phyloP scores from a whole-genome alignment of 1,284 basidiomycete species.

The Cryptococcus sp. region DNA sequence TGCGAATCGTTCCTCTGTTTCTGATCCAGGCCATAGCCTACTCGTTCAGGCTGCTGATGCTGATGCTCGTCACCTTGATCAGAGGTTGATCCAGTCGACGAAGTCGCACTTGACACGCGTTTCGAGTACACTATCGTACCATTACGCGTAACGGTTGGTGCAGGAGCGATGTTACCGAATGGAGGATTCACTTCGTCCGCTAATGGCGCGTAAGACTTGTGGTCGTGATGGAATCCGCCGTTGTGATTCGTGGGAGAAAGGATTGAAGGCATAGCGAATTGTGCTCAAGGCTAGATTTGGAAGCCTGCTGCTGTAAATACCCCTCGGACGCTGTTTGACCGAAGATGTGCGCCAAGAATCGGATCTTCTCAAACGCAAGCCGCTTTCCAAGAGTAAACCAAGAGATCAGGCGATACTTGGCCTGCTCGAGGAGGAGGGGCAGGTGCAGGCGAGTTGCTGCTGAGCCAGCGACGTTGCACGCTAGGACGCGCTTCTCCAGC shows the following conservation, averaged over 20 bases:
- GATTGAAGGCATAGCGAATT: conserved; percentile 30
- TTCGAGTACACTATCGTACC: conserved; percentile 42
- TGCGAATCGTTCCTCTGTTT: conserved; percentile 23
- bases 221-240: too few species aligned
- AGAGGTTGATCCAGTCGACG: conserved; percentile 7
- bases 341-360: too few species aligned
- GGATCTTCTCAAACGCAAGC: too few species aligned
- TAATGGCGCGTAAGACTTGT: conserved; percentile 39
- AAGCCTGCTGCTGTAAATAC: too few species aligned
- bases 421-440: too few species aligned
- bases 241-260: conserved; percentile 16
- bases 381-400: too few species aligned
- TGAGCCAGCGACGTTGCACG: too few species aligned
- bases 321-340: too few species aligned
- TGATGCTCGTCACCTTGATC: conserved; percentile 14
- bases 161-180: conserved; percentile 31
- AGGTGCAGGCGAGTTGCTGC: too few species aligned
- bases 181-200: conserved; percentile 42
- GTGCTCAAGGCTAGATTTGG: too few species aligned
- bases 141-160: conserved; percentile 31
- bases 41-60: background rate
- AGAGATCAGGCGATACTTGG: too few species aligned
- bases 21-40: background rate
- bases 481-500: too few species aligned
- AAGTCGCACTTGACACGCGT: conserved; percentile 9